Base-by-base conservation (phyloP, 177 flowering plant species). In the Vitis hybrid region DNA sequence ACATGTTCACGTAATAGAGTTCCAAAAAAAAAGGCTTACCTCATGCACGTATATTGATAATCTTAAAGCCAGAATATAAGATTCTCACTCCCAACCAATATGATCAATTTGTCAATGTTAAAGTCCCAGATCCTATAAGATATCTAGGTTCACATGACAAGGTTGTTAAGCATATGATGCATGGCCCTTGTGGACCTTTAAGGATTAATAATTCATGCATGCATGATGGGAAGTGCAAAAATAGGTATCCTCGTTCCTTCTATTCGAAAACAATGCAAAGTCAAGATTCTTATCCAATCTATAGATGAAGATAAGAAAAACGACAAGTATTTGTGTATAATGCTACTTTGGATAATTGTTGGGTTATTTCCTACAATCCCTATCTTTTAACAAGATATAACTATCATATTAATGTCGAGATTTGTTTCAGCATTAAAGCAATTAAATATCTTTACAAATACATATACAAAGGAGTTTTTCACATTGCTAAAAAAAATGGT, bases 111-210 rank as follows among this genome's bases (percentile, higher is more conserved):
- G 66, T 80, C 2, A 27, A 65, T 61, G 78, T 68, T 1, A 68
- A 78, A 18, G 18, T 73, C 0, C 74, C 71, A 9, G 2, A 66
- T 20, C 21, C 21, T 20, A 20, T 20, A 20, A 20, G 21, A 20
- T 20, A 1, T 20, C 1, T 20, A 20, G 3, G 9, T 7, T 11
- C 1, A 49, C 32, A 64, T 21, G 18, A 17, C 2, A 4, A 9
- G 35, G 73, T 78, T 3, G 3, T 68, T 3, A 71, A 74, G 20
- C 75, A 78, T 11, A 78, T 74, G 78, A 64, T 80, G 62, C 78
- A 71, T 52, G 76, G 73, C 0, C 77, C 78, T 3, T 74, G 73
- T 53, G 77, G 76, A 12, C 11, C 1, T 6, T 3, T 64, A 2
- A 72, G 72, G 41, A 46, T 48, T 2, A 24, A 59, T 3, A 24